Base-by-base conservation (phyloP, 2,329 filamentous ascomycete genomes). In the Hypoxylon sp. region DNA sequence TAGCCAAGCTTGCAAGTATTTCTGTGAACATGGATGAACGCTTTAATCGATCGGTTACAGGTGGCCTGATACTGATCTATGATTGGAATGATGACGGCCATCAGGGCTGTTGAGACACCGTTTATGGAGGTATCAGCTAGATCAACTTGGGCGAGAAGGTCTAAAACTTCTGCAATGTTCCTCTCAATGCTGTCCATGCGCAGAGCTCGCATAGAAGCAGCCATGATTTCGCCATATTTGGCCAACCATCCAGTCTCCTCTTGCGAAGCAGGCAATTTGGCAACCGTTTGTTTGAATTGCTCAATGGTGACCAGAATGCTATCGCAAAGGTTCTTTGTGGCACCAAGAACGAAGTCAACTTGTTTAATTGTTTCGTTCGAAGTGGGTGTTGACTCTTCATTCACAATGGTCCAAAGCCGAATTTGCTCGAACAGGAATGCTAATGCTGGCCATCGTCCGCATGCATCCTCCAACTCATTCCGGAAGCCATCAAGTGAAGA, bases 271-370 rank as follows among this genome's bases (percentile, higher is more conserved):
- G 90, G 88, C 1, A 90, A 79, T 2, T 82, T 81, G 9, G 81
- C 78, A 7, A 88, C 80, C 2, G 83, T 79, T 65, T 86, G 87
- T 62, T 88, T 86, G 47, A 91, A 84, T 68, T 90, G 88, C 76
- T 97, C 93, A 50, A 97, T 84, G 0, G 91, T 90, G 34, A 95
- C 91, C 1, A 97, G 87, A 27, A 95, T 86, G 52, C 88, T 87
- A 77, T 97, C 92, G 48, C 90, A 87, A n/a, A 91, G 82, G 0
- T 79, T 85, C 37, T 92, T 86, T 1, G 93, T 78, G 2, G 84
- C 81, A 12, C 84, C 79, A 43, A 88, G 86, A 46, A 94, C 85
- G 0, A 79, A 75, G 16, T 83, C 69, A 14, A 81, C 63, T 16
- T 76, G 71, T 23, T 71, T 61, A 1, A 51, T 63, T 5, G 70